Conservation (phyloP, 2,329 filamentous ascomycete species). For the Stachybotrys echinatus region DNA sequence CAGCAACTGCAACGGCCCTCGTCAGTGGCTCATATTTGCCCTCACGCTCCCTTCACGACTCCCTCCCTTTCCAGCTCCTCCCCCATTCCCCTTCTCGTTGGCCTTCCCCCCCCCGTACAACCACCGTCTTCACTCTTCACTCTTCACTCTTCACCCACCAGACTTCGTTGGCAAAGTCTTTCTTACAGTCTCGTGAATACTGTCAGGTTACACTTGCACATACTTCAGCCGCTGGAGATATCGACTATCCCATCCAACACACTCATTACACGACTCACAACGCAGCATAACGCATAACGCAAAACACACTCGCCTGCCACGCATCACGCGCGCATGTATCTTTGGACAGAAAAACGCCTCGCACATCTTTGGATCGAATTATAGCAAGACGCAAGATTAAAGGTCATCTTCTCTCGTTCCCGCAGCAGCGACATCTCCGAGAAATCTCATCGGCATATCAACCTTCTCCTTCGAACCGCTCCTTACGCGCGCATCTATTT, state of each 20-base stretch:
- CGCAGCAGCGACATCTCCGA: not conserved
- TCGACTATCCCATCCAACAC: conserved; percentile 17
- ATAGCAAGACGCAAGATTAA: not conserved
- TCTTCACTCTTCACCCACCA: conserved; percentile 14
- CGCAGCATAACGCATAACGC: conserved; percentile 1
- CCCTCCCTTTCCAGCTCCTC: not conserved
- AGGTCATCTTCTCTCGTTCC: not conserved
- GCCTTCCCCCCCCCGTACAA: conserved; percentile 7
- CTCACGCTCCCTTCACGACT: not conserved
- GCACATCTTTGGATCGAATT: not conserved
- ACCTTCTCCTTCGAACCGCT: conserved; percentile 16
- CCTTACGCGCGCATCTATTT: conserved; percentile 9
- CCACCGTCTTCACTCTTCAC: conserved; percentile 11
- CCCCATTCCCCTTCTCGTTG: conserved; percentile 3
- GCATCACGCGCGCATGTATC: not conserved
- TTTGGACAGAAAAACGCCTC: not conserved
- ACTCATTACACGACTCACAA: conserved; percentile 3
- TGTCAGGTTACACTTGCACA: conserved; percentile 13
- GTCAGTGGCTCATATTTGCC: not conserved
- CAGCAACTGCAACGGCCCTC: not conserved
- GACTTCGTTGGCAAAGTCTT: conserved; percentile 56
- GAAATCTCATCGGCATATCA: conserved; percentile 5
- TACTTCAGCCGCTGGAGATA: conserved; percentile 15
- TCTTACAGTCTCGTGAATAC: conserved; percentile 16
- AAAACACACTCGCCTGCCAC: not conserved